These are phyloP conservation scores for Cenchrus americanus DNA, from an alignment of 176 grass and related monocot species.

Conservation along the genomic window DNA sequence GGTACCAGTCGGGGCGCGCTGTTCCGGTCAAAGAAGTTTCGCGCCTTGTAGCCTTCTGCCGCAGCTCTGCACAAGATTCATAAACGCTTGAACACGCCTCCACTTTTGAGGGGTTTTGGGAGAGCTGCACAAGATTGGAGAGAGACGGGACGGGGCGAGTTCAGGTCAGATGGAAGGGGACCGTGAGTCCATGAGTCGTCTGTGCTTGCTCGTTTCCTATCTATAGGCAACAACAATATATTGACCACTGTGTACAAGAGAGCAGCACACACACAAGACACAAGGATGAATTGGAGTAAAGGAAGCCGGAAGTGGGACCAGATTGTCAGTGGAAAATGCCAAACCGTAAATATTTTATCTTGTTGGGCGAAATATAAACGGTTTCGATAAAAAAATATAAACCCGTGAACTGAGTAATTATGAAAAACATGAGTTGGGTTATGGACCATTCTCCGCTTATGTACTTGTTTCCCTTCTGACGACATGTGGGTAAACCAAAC, in stretches of 20 bases:
- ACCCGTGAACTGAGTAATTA: background rate
- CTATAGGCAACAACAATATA: constrained; percentile 16
- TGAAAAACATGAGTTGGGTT: background rate
- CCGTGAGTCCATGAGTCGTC: background rate
- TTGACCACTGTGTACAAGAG: background rate
- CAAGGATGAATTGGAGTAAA: too few species aligned
- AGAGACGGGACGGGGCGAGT: background rate
- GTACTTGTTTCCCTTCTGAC: background rate
- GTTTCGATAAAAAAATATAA: too few species aligned
- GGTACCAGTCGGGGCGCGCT: constrained; percentile 19
- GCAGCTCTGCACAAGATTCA: constrained; percentile 32
- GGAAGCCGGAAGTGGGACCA: background rate
- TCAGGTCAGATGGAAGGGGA: constrained; percentile 22
- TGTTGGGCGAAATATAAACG: background rate
- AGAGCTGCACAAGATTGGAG: constrained; percentile 14
- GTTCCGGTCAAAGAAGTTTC: constrained; percentile 52
- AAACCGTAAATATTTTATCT: background rate
- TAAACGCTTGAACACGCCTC: constrained; percentile 30
- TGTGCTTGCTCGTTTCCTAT: constrained; percentile 33
- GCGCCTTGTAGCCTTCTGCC: constrained; percentile 35
- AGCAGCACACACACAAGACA: background rate
- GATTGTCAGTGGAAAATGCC: constrained; percentile 12
- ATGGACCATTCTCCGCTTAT: background rate
- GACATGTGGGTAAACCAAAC: background rate
- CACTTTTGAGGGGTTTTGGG: constrained; percentile 29